phyloP scores from a whole-genome alignment of 495 filamentous ascomycete genomes.

The Lasiosphaeria ovina region DNA sequence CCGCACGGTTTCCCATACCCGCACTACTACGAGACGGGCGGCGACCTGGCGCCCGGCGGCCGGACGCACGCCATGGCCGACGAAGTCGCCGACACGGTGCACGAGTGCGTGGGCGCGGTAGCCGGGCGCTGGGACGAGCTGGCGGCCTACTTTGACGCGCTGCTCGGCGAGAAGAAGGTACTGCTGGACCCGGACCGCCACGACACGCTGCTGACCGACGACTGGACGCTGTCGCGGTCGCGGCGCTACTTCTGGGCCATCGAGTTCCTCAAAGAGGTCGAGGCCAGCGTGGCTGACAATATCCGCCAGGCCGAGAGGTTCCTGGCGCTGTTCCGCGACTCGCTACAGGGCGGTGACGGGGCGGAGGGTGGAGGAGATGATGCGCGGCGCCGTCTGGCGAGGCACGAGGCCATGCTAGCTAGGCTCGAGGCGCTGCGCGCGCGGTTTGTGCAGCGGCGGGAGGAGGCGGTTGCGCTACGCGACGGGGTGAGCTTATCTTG shows the following conservation, averaged over 20 bases:
- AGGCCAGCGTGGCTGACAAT: slow-evolving; percentile 11
- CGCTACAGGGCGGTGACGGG: not conserved
- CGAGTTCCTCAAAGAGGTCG: slow-evolving; percentile 14
- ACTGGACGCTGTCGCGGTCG: slow-evolving; percentile 15
- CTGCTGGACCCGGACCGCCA: slow-evolving; percentile 9
- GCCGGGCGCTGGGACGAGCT: slow-evolving; percentile 8
- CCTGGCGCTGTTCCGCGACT: not conserved
- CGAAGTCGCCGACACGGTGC: slow-evolving; percentile 5
- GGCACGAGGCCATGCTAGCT: not conserved
- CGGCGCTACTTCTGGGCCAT: slow-evolving; percentile 19
- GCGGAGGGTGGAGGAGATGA: not conserved
- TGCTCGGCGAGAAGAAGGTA: slow-evolving; percentile 5
- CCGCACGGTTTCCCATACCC: slow-evolving; percentile 4
- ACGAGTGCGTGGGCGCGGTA: not conserved
- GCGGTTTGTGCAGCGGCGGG: slow-evolving; percentile 3
- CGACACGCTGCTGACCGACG: slow-evolving; percentile 11
- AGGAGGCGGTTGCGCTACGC: slow-evolving; percentile 14
- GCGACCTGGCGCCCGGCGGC: slow-evolving; percentile 5
- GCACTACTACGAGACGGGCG: slow-evolving; percentile 9
- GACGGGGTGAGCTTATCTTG: slow-evolving; percentile 9
- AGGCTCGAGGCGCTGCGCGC: slow-evolving; percentile 7
- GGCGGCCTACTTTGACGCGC: slow-evolving; percentile 6
- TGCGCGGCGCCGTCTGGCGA: not conserved
- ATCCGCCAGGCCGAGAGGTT: slow-evolving; percentile 12
- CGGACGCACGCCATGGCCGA: slow-evolving; percentile 6